Base-by-base conservation (phyloP, 805 yeast genomes). In the Jamesozyma hellenica region DNA sequence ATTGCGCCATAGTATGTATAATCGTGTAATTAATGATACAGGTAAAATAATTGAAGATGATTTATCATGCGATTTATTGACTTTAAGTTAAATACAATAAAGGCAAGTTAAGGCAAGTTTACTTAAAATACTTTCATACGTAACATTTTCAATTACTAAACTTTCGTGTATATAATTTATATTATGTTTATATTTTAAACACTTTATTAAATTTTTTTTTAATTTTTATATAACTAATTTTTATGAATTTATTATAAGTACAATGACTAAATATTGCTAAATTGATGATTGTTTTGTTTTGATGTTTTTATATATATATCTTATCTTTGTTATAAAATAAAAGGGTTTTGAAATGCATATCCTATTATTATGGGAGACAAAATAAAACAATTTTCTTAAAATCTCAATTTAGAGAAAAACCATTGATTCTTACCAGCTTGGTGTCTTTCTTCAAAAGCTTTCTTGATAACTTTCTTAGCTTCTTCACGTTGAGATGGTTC, bases 381-480 rank as follows among this genome's bases (percentile, higher is more conserved):
- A 27, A 25, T 25, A 25, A n/a, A n/a, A 25, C 27, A 18, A 11
- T 14, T 17, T 14, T 15, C 53, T 78, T 83, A 85, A 75, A 85
- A 85, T 75, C 82, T 79, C 70, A 85, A 82, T 77, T 92, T 90
- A 72, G 94, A 79, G 87, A 90, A 90, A 80, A 90, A 90, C 98
- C 98, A 90, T 76, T 87, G 88, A 87, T 90, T 88, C 82, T 90
- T 86, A 70, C 98, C 98, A 67, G 96, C 86, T 72, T 84, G 94
- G 79, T 90, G 95, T 79, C 86, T 86, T 77, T 90, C 95, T 77
- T 90, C 97, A 66, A 92, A 90, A 68, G 95, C 95, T 79, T 88
- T 83, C 84, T 85, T 90, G 71, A 92, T 85, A 67, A 81, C 87
- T 79, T 92, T 90, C 83, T 87, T 92, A 67, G 97, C 97, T 70